phyloP scores from a whole-genome alignment of 176 grass and related monocot genomes.

The Zizania latifolia region DNA sequence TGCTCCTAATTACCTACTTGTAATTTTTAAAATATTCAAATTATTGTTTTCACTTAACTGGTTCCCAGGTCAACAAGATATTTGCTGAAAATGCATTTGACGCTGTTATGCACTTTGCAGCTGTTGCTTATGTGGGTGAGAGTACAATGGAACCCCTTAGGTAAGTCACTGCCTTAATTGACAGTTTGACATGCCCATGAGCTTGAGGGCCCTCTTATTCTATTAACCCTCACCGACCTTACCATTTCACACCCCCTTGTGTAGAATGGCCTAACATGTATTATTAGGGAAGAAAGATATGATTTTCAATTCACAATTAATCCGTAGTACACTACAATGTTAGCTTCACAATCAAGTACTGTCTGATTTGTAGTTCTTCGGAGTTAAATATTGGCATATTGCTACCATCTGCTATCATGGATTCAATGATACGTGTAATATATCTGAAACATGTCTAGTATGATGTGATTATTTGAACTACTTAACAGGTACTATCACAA shows the following conservation, averaged over 20 bases:
- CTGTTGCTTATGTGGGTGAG: conserved; percentile 84
- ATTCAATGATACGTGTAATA: neutral
- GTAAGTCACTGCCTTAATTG: conserved; percentile 21
- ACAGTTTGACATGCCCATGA: neutral
- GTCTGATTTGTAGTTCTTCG: conserved; percentile 7
- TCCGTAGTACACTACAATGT: neutral
- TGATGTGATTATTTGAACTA: conserved; percentile 21
- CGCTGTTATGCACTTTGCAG: conserved; percentile 80
- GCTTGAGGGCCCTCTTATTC: neutral
- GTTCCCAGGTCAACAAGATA: conserved; percentile 57
- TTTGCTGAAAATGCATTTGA: conserved; percentile 80
- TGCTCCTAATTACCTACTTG: conserved; percentile 15
- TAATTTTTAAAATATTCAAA: neutral
- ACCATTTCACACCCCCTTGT: neutral
- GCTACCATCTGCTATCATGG: neutral
- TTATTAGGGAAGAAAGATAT: neutral
- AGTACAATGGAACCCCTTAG: conserved; percentile 70
- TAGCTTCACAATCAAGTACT: neutral
- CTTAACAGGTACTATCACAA: conserved; percentile 73
- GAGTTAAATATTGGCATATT: too few relatives aligned
- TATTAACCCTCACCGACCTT: neutral
- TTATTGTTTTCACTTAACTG: conserved; percentile 35
- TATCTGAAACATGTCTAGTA: neutral
- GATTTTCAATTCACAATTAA: neutral
- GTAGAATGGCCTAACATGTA: neutral